Evolutionary conservation across 805 yeast genomes (phyloP), one percentile per base, ranked within the genome.

Genomic region (Candida rishiriensis): DNA sequence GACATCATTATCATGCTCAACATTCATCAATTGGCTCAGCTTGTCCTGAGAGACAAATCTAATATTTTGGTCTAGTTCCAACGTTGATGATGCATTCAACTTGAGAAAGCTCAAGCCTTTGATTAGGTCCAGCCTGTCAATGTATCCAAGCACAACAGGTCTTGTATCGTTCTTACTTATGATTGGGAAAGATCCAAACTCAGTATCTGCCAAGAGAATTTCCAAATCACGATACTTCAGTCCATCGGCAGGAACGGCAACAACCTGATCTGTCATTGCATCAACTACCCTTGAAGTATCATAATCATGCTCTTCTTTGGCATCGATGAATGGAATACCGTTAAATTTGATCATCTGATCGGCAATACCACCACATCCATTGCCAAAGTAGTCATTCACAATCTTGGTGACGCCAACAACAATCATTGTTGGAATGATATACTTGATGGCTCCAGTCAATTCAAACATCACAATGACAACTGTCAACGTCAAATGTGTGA

Each of bases 401-500:
- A 81, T 66, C 56, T 87, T 87, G 2, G 98, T 90, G 10, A 83
- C 78, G 1, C 96, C 91, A 2, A 93, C 96, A 0, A 88, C 95
- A 41, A 93, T 85, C 99, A 93, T 93, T 0, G 96, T 87, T 2
- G 99, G 99, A 11, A 95, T 75, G 47, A 93, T 86, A 60, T 88
- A 93, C 39, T 85, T 78, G 43, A 90, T 70, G 1, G 99, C 99
- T 29, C 99, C 99, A 0, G 99, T 93, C 43, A 93, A 68, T 65
- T 93, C 98, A 65, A 90, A 87, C 95, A 93, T 89, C 35, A 95
- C 85, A 13, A 93, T 87, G 2, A 90, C 98, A 16, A 91, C 97
- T 0, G 98, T 83, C 10, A 93, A 83, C 0, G 97, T 88, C 48
- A 93, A 69, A 58, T 91, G 90, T 21, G 97, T 93, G 31, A 93